Evolutionary conservation across 495 filamentous ascomycete species (phyloP), one percentile per base, ranked within the genome.

Genomic region (Aspergillus mulundensis): DNA sequence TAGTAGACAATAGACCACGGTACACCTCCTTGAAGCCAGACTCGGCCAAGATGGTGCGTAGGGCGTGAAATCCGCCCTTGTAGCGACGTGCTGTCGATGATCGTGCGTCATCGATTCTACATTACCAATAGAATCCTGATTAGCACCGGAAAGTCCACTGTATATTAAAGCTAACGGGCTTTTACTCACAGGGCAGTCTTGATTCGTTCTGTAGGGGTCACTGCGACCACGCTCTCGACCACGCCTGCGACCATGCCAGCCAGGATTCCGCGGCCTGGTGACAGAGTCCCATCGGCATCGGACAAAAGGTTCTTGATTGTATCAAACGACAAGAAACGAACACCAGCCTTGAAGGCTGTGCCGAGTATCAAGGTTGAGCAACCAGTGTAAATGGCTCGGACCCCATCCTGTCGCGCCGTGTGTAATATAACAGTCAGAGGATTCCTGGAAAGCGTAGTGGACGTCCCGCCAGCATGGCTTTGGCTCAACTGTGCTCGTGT

Each of bases 311-410:
- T 74, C 54, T 84, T 84, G 70, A 89, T 83, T 4, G 75, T 75
- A 58, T 87, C 85, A 66, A 86, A 89, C 20, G 76, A 77, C 18
- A 87, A 64, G 63, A 88, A 88, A 20, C 84, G 79, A 10, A 87
- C 77, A 1, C 78, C 84, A 62, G 86, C 84, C 71, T 89, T 89
- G 36, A 70, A 82, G n/a, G 85, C 74, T 11, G 73, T 83, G 20
- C 81, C 81, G 64, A 86, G 68, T 45, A 87, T 72, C 24, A 87
- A 75, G 46, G 81, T 79, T 23, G 78, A 78, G 59, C 84, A 87
- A 18, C 84, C 84, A 54, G 81, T 87, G 60, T 87, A 87, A 25
- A 87, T 60, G 10, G 83, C 82, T 19, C 74, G 57, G 7, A 81
- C 5, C 1, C 84, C 84, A 59, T 87, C 82, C n/a, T 77, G 66